Base-by-base conservation (phyloP, 2,329 filamentous ascomycete genomes). In the Penicillium sp. region DNA sequence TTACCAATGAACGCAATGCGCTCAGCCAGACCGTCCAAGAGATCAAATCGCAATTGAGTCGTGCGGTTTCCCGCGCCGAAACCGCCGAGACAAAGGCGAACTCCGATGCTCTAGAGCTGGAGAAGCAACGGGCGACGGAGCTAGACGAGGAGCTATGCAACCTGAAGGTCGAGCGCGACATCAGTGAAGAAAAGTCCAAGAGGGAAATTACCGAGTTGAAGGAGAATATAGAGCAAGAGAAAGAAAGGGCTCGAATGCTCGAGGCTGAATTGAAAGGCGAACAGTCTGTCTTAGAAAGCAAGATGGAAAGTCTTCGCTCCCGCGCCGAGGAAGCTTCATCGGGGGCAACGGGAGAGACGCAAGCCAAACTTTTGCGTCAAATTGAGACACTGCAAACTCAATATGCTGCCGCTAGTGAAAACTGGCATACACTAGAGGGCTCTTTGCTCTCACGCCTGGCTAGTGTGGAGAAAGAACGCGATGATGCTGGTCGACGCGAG, bases 321-420 rank as follows among this genome's bases (percentile, higher is more conserved):
- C 85, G 89, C 33, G 91, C 91, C 1, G 94, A 99, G 76, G 94
- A 99, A 74, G 91, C 87, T 0, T 92, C 92, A 1, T 93, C 92
- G 3, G 89, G 90, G 17, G 86, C 86, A 15, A 86, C 87, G 6
- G 90, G 92, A 15, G 91, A 96, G 70, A 86, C 89, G 0, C 92
- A 96, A 68, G 90, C 90, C 43, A 97, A 97, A 73, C 81, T 97
- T 41, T 81, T 97, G 43, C 87, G 94, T 41, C 95, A 99, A 75
- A 89, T 99, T 54, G 94, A 99, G 78, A 97, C 91, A 0, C 78
- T 99, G 38, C 94, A 99, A 75, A 94, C 90, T 7, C 95, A 99
- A 73, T 96, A 99, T 75, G 87, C 92, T 0, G 87, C 95, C 54
- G 94, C 94, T 1, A 94, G 91, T 65, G 91, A 96, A 70, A 99